phyloP scores from a whole-genome alignment of 345 rosid species.

The Citrus hindsii region DNA sequence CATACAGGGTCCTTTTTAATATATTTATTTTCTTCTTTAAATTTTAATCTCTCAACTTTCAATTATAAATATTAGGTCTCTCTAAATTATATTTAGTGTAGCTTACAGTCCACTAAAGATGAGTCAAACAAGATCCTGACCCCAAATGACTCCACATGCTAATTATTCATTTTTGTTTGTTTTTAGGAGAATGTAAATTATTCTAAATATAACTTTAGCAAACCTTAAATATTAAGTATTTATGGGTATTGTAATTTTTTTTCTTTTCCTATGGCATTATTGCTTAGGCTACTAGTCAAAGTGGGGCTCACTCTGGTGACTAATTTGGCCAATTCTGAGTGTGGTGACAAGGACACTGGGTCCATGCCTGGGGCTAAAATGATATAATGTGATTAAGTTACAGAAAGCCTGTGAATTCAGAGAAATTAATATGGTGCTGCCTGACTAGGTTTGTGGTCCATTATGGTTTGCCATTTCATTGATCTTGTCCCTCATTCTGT shows the following conservation, averaged over 20 bases:
- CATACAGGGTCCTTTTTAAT: background rate
- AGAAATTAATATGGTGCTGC: conserved; percentile 11
- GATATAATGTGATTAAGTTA: conserved; percentile 1
- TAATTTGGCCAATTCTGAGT: background rate
- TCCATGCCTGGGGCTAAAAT: conserved; percentile 12
- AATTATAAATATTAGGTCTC: too few species aligned
- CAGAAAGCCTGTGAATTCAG: conserved; percentile 4
- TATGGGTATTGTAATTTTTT: background rate
- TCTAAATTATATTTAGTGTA: too few species aligned
- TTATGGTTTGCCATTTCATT: background rate
- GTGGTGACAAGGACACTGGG: background rate
- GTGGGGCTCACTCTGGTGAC: conserved; percentile 4
- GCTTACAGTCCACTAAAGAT: too few species aligned
- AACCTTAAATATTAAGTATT: too few species aligned
- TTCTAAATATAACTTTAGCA: too few species aligned
- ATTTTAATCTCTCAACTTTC: background rate
- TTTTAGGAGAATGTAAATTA: too few species aligned
- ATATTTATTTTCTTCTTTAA: background rate
- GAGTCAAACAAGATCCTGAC: too few species aligned
- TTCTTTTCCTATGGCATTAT: background rate
- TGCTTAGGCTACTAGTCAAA: background rate
- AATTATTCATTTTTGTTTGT: too few species aligned
- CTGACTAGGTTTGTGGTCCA: conserved; percentile 18
- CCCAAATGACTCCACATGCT: too few species aligned
- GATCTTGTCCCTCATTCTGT: conserved; percentile 25